Conservation (phyloP, 495 filamentous ascomycete genomes). For the Massariosphaeria phaeospora region DNA sequence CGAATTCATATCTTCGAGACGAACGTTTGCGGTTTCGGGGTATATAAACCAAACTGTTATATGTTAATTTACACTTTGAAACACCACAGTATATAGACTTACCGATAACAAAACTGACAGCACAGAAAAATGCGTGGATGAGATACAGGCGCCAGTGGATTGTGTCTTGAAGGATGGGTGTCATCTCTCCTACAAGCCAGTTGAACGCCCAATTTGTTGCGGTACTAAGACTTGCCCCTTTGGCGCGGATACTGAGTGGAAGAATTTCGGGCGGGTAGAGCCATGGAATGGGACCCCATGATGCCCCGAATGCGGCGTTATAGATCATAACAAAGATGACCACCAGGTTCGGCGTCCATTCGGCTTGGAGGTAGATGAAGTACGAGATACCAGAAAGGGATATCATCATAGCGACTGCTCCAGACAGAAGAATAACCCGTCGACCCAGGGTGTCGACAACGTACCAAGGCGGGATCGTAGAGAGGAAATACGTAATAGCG, state of each 20-base stretch:
- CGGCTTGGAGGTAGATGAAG: conserved; percentile 83
- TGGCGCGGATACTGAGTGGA: conserved; percentile 92
- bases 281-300: conserved; percentile 99
- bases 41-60: conserved; percentile 86
- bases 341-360: conserved; percentile 71
- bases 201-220: conserved; percentile 98
- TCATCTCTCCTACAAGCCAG: conserved; percentile 92
- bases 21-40: conserved; percentile 90
- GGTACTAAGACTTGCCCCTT: conserved; percentile 94
- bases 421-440: conserved; percentile 82
- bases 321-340: conserved; percentile 97
- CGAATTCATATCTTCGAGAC: conserved; percentile 91
- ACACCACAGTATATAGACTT: conserved; percentile 43
- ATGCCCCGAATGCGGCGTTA: conserved; percentile 95
- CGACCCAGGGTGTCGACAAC: conserved; percentile 91
- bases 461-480: conserved; percentile 95
- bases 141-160: conserved; percentile 93
- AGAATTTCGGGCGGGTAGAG: conserved; percentile 97
- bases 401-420: conserved; percentile 84
- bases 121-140: conserved; percentile 95
- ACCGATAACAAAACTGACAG: conserved; percentile 94
- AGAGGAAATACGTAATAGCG: conserved; percentile 80
- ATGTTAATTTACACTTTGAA: conserved; percentile 6
- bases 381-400: conserved; percentile 92
- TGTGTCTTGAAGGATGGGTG: conserved; percentile 81